A percentile compares a stretch with the other conserved stretches of the same genome.
Evolutionary conservation across 257 asterid genomes (phyloP).

Genomic region (Nicotiana obtusifolia): DNA sequence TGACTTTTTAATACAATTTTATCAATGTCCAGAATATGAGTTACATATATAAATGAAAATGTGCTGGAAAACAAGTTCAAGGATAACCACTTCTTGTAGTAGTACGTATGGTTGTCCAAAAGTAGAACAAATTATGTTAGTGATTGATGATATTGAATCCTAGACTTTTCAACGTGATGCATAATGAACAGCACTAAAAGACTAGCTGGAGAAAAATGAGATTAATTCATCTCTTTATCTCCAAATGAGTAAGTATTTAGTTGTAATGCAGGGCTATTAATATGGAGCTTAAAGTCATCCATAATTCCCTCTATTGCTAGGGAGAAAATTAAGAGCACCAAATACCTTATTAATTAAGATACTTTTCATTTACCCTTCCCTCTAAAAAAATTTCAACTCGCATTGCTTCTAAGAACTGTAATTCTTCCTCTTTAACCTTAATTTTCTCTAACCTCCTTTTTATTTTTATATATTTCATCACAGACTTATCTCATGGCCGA

Average conservation of each 20-base stretch:
- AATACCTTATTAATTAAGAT: not conserved
- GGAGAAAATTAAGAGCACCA: not conserved
- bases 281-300: conserved; percentile 17
- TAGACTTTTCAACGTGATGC: not conserved
- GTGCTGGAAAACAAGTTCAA: no score
- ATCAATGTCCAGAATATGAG: no score
- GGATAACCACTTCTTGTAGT: not conserved
- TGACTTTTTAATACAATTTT: no score
- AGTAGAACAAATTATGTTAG: not conserved
- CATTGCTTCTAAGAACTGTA: not conserved
- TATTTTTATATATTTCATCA: not conserved
- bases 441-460: not conserved
- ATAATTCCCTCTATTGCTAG: conserved; percentile 12
- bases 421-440: not conserved
- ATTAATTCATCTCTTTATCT: not conserved
- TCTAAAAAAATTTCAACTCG: not conserved
- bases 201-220: not conserved
- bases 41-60: no score
- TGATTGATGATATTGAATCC: not conserved
- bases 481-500: not conserved
- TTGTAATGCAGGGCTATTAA: conserved; percentile 8
- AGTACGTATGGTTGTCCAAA: not conserved
- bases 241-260: conserved; percentile 1
- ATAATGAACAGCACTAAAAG: not conserved
- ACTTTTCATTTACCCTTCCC: not conserved